Conservation (phyloP, 345 rosid species). For the Melastoma malabathricum region DNA sequence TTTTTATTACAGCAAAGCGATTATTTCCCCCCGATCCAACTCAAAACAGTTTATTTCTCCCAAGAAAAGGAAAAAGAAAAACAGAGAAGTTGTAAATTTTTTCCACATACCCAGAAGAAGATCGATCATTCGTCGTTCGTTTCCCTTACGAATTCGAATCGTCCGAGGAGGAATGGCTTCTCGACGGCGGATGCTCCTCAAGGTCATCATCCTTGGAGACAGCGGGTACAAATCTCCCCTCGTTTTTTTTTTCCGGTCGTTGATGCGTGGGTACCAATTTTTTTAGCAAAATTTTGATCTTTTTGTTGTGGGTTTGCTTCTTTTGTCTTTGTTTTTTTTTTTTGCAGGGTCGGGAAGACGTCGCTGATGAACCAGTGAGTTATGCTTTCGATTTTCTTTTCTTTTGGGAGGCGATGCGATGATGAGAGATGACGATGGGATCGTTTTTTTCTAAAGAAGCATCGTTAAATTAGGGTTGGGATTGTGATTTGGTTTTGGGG, state of each 20-base stretch:
- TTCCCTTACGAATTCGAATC: slow-evolving; percentile 1
- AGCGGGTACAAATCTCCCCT: slow-evolving; percentile 18
- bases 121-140: no score
- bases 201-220: slow-evolving; percentile 33
- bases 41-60: no score
- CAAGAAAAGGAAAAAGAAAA: no score
- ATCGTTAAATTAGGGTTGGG: no score
- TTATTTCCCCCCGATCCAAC: no score
- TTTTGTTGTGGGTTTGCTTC: neutral
- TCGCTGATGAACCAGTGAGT: slow-evolving; percentile 30
- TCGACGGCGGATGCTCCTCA: slow-evolving; percentile 27
- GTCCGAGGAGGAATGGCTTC: slow-evolving; percentile 17
- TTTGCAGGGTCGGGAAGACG: slow-evolving; percentile 27
- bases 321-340: neutral
- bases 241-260: neutral
- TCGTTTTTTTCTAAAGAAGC: neutral
- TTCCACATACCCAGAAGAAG: no score
- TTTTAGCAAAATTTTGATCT: neutral
- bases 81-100: no score
- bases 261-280: neutral
- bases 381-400: neutral
- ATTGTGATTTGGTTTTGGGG: neutral
- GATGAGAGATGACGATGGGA: neutral
- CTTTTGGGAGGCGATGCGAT: neutral
- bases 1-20: no score